These are phyloP conservation scores for Linum trigynum DNA, from an alignment of 345 rosid genomes.

Conservation along the genomic window DNA sequence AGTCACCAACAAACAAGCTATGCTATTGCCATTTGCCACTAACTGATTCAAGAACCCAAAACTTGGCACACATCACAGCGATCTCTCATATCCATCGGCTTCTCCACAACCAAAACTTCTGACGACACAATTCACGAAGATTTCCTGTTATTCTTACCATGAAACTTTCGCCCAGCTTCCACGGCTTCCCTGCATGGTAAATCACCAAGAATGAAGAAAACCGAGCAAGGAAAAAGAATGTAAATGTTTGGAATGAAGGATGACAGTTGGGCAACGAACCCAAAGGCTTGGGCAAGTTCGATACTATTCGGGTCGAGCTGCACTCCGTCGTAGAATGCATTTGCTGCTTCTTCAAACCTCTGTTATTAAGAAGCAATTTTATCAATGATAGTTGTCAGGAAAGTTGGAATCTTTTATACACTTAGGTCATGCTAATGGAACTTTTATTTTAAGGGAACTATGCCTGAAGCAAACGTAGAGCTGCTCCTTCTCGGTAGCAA, in stretches of 20 bases:
- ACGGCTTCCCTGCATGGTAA: conserved; percentile 58
- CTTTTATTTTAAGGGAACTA: neutral
- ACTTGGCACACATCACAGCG: too few species aligned
- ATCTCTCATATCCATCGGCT: too few species aligned
- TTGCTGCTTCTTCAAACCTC: conserved; percentile 86
- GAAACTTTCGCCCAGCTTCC: conserved; percentile 67
- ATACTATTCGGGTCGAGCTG: conserved; percentile 59
- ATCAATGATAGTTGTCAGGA: neutral
- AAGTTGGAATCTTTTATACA: neutral
- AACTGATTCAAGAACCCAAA: too few species aligned
- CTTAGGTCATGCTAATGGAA: neutral
- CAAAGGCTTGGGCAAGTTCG: conserved; percentile 62
- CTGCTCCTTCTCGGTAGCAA: conserved; percentile 91
- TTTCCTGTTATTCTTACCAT: conserved; percentile 35
- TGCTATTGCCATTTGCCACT: too few species aligned
- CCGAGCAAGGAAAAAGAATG: neutral
- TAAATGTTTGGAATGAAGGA: neutral
- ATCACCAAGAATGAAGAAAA: neutral
- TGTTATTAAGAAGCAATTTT: conserved; percentile 15
- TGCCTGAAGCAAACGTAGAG: conserved; percentile 66
- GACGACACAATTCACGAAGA: conserved; percentile 8
- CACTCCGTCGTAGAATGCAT: conserved; percentile 77
- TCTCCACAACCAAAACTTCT: too few species aligned
- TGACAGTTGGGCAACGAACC: conserved; percentile 32
- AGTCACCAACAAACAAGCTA: too few species aligned